A percentile compares a stretch with the other conserved stretches of the same genome.
phyloP scores from a whole-genome alignment of 257 asterid species.

The Solanum appendiculatum region DNA sequence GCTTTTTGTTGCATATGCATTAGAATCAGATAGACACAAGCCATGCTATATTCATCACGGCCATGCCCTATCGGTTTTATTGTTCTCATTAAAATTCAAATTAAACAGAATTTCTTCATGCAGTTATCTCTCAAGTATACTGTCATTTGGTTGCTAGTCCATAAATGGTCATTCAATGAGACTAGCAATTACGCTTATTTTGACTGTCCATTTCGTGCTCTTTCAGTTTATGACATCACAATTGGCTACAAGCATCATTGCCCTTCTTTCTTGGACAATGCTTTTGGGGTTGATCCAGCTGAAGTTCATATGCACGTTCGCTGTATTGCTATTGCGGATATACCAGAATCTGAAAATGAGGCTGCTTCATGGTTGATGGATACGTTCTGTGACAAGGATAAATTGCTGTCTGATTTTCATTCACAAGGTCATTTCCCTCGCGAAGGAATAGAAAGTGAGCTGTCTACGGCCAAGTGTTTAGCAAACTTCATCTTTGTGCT shows the following conservation, averaged over 20 bases:
- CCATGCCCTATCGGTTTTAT: background rate
- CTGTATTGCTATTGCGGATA: constrained; percentile 35
- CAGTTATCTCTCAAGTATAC: background rate
- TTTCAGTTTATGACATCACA: constrained; percentile 77
- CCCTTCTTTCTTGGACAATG: constrained; percentile 82
- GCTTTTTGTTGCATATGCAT: background rate
- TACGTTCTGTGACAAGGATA: constrained; percentile 60
- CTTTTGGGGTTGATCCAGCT: constrained; percentile 72
- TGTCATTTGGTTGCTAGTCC: background rate
- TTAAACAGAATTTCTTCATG: background rate
- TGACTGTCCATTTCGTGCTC: background rate
- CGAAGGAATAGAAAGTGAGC: constrained; percentile 53
- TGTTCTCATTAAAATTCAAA: background rate
- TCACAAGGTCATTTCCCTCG: constrained; percentile 52
- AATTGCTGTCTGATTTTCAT: constrained; percentile 49
- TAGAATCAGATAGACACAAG: background rate
- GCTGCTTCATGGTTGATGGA: constrained; percentile 59
- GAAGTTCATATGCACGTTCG: constrained; percentile 78
- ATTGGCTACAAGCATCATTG: constrained; percentile 63
- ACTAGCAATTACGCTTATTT: background rate
- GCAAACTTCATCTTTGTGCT: constrained; percentile 40
- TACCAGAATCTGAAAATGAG: constrained; percentile 52
- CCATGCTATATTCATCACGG: background rate
- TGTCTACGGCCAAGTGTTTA: constrained; percentile 44
- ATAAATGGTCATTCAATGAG: background rate